Percentiles rank a stretch among this genome's conserved stretches.
These are phyloP conservation scores for Ophiostoma triangulosporum DNA, from an alignment of 2,329 filamentous ascomycete genomes.

Conservation along the genomic window DNA sequence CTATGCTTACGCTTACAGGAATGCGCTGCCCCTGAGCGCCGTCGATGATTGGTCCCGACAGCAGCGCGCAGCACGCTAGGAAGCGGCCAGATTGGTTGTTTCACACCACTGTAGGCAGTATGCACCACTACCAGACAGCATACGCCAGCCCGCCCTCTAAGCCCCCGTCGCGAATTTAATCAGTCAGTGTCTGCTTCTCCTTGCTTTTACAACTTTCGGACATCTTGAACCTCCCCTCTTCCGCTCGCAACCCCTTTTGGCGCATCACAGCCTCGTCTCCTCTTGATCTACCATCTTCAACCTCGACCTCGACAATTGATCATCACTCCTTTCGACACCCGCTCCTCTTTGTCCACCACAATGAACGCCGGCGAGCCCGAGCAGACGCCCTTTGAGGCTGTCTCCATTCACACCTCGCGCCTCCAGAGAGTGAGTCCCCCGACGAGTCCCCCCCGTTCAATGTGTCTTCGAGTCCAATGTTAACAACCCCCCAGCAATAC, in stretches of 20 bases:
- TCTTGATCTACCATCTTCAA: not conserved
- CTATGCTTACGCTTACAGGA: too few relatives aligned
- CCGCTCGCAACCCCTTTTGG: not conserved
- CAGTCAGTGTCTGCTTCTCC: not conserved
- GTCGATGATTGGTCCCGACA: conserved; percentile 4
- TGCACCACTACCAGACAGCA: not conserved
- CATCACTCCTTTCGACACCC: not conserved
- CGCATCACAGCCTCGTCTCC: not conserved
- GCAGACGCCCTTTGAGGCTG: conserved; percentile 80
- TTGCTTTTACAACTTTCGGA: not conserved
- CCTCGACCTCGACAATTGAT: not conserved
- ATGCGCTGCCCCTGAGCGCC: not conserved
- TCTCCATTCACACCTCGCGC: conserved; percentile 71
- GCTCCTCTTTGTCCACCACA: conserved; percentile 3
- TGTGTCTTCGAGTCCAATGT: not conserved
- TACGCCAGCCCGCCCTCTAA: not conserved
- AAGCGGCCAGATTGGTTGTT: conserved; percentile 13
- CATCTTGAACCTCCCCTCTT: not conserved
- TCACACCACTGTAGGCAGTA: conserved; percentile 1
- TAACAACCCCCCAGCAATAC: conserved; percentile 51
- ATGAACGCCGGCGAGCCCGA: conserved; percentile 87
- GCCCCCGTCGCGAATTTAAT: conserved; percentile 5
- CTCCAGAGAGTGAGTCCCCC: conserved; percentile 46
- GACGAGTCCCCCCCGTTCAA: not conserved
- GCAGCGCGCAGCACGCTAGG: not conserved